Evolutionary conservation across 257 asterid species (phyloP).

Genomic region (Capsicum chinense): DNA sequence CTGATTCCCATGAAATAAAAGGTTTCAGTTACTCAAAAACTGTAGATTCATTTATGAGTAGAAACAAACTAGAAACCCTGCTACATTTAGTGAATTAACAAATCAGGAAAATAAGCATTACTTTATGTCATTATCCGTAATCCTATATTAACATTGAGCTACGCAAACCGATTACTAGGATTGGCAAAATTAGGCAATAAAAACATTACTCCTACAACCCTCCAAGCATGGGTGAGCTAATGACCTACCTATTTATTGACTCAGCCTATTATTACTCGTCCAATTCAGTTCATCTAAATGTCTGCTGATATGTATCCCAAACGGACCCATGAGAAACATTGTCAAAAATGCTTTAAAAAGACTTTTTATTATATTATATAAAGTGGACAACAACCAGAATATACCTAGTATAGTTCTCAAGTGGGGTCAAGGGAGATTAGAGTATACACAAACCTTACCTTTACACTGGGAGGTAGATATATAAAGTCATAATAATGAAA

Average conservation of each 20-base stretch:
- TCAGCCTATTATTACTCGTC: not conserved
- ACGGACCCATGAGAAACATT: not conserved
- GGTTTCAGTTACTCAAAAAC: not conserved
- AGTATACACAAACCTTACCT: no score
- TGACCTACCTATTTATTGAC: not conserved
- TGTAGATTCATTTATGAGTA: not conserved
- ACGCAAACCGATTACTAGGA: not conserved
- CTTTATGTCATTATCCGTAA: not conserved
- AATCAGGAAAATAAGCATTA: not conserved
- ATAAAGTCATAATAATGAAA: no score
- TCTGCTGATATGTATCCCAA: not conserved
- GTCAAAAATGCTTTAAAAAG: not conserved
- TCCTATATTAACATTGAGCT: not conserved
- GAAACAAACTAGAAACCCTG: not conserved
- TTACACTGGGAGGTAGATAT: no score
- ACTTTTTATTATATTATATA: not conserved
- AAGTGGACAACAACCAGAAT: not conserved
- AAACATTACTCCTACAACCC: not conserved
- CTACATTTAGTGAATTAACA: not conserved
- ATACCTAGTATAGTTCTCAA: not conserved
- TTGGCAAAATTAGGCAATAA: not conserved
- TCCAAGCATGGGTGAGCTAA: no score
- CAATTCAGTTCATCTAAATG: not conserved
- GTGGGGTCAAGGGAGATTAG: not conserved
- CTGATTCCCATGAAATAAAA: constrained; percentile 28